phyloP scores from a whole-genome alignment of 2,329 filamentous ascomycete genomes.

The Ilyonectria sp. region DNA sequence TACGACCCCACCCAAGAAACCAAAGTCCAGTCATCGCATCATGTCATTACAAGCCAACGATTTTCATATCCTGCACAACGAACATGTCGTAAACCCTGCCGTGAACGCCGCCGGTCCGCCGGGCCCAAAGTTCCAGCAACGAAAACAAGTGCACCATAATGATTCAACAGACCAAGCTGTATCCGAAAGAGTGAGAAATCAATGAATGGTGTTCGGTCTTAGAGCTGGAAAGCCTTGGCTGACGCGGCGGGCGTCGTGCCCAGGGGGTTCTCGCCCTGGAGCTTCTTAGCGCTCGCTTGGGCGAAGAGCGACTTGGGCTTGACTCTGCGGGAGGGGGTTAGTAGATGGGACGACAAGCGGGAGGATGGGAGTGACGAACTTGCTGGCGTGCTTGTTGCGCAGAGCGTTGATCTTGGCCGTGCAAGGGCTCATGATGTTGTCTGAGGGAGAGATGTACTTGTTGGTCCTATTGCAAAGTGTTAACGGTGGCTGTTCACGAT shows the following conservation, averaged over 20 bases:
- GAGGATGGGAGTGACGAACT: conserved; percentile 66
- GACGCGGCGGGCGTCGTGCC: conserved; percentile 55
- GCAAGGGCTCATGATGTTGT: conserved; percentile 90
- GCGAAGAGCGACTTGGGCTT: conserved; percentile 80
- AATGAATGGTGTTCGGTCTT: conserved; percentile 17
- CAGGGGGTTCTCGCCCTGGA: conserved; percentile 63
- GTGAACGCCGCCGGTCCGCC: conserved; percentile 42
- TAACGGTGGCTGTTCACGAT: conserved; percentile 11
- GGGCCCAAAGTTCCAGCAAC: conserved; percentile 39
- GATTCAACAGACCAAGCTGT: conserved; percentile 32
- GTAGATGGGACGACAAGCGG: conserved; percentile 4
- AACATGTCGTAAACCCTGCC: conserved; percentile 31
- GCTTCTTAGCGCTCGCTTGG: conserved; percentile 75
- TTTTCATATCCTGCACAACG: conserved; percentile 41
- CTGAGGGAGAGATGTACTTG: conserved; percentile 86
- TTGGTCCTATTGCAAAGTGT: conserved; percentile 53
- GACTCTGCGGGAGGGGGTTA: conserved; percentile 59
- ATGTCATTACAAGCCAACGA: conserved; percentile 49
- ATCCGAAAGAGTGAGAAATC: conserved; percentile 28
- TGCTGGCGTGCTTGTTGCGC: conserved; percentile 84
- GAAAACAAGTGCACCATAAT: conserved; percentile 32
- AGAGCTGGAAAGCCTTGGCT: conserved; percentile 45
- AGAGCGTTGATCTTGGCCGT: conserved; percentile 86
- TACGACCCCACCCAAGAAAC: conserved; percentile 38
- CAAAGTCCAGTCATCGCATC: conserved; percentile 46